phyloP scores from a whole-genome alignment of 768 basidiomycete species.

The Rhizopogon vulgaris region DNA sequence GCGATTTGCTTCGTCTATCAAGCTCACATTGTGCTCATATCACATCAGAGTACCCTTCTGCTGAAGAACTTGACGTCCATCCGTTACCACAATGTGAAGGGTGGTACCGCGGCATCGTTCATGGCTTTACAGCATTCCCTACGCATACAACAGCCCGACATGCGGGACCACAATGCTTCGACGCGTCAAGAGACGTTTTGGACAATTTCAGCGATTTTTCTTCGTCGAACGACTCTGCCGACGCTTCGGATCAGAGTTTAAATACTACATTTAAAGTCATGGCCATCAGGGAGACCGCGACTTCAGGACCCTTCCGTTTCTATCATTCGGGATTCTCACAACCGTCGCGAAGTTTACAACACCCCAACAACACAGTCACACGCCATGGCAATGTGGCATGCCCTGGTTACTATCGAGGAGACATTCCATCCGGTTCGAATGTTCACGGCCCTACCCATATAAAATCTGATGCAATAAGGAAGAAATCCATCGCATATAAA shows the following conservation, averaged over 20 bases:
- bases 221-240: neutral
- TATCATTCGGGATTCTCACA: neutral
- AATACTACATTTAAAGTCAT: neutral
- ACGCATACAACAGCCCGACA: neutral
- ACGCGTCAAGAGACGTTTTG: neutral
- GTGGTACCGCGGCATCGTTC: neutral
- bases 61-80: neutral
- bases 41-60: neutral
- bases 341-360: neutral
- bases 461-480: conserved; percentile 12
- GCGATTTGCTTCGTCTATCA: neutral
- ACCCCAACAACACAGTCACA: neutral
- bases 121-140: neutral
- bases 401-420: neutral
- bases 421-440: neutral
- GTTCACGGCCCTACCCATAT: neutral
- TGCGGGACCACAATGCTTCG: too few species aligned
- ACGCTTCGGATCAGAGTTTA: neutral
- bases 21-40: neutral
- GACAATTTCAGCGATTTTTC: neutral
- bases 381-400: neutral
- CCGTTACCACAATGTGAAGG: neutral
- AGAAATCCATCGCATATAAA: conserved; percentile 21
- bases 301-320: neutral
- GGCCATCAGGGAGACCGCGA: neutral